Evolutionary conservation across 495 filamentous ascomycete species (phyloP).

Genomic region (Podospora sp.): DNA sequence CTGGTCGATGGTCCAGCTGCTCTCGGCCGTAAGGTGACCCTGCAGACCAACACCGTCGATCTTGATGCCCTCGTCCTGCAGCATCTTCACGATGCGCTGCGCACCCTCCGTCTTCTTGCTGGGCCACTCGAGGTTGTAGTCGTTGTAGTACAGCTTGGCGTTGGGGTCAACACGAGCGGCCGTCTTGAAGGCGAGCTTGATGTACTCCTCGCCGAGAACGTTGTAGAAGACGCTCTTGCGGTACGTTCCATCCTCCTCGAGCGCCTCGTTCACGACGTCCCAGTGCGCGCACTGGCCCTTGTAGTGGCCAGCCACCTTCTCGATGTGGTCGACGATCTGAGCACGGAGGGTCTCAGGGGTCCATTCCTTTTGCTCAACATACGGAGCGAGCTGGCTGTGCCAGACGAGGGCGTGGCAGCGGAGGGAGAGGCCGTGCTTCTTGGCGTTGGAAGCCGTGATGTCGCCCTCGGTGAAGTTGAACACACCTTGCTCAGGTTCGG

Average conservation of each 20-base stretch:
- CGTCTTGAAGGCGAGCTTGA: conserved; percentile 56
- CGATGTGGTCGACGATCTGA: conserved; percentile 55
- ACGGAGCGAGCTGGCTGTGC: conserved; percentile 57
- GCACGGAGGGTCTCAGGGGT: conserved; percentile 50
- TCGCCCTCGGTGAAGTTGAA: conserved; percentile 57
- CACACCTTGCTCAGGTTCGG: conserved; percentile 43
- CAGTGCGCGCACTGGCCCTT: conserved; percentile 52
- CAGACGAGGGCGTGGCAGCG: conserved; percentile 62
- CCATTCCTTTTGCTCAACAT: conserved; percentile 51
- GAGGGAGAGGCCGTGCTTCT: conserved; percentile 49
- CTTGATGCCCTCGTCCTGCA: conserved; percentile 53
- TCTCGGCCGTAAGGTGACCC: conserved; percentile 60
- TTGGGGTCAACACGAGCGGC: conserved; percentile 54
- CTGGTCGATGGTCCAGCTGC: conserved; percentile 47
- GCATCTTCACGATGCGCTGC: conserved; percentile 56
- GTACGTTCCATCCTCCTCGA: conserved; percentile 63
- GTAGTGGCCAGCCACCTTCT: conserved; percentile 53
- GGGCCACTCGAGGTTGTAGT: conserved; percentile 65
- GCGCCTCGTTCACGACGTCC: conserved; percentile 69
- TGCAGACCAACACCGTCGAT: conserved; percentile 69
- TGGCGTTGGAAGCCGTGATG: conserved; percentile 47
- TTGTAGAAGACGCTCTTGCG: conserved; percentile 57
- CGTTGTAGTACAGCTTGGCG: conserved; percentile 68
- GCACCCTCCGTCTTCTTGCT: conserved; percentile 32
- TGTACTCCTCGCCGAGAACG: conserved; percentile 57